Evolutionary conservation across 768 basidiomycete species (phyloP), one percentile per base, ranked within the genome.

Genomic region (Panaeolus papilionaceus): DNA sequence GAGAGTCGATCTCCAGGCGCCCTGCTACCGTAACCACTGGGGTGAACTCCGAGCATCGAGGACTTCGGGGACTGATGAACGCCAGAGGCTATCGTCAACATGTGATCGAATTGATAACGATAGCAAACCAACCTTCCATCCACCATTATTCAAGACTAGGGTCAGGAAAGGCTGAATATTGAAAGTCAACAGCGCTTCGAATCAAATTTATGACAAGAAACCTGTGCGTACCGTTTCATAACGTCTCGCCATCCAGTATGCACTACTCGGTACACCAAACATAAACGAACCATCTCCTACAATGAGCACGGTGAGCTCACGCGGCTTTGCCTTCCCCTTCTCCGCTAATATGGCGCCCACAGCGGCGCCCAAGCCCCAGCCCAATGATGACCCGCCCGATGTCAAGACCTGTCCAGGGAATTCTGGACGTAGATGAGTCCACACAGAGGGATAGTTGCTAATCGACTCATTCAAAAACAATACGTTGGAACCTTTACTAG

Each of bases 211-310:
- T 11, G 14, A 10, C 4, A 11, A 8, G 39, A 40, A 44, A 16
- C 2, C 5, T 16, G 16, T 44, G 75, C 84, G 67, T 66, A 91
- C 91, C 26, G 91, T 88, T 38, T 88, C 76, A 74, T 92, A 92
- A 58, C 83, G 82, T 70, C 85, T 82, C 0, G 92, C 90, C 76
- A 92, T 91, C 92, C 92, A 92, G 75, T 85, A 92, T 1, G 85
- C 86, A 0, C 89, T 84, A 38, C 85, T 82, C 0, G 91, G 92
- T 0, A 89, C 86, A 0, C 88, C 83, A 71, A 92, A 92, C 73
- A 92, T 71, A 70, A 82, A 93, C 6, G 85, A 86, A 0, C 92
- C 92, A 71, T 93, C 92, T 0, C 92, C 92, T 2, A 92, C 88
- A 28, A 93, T 78, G 0, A 79, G 80, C 1, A 85, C 82, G 8